Evolutionary conservation across 1,284 basidiomycete species (phyloP).

Genomic region (Trichosporon asahii): DNA sequence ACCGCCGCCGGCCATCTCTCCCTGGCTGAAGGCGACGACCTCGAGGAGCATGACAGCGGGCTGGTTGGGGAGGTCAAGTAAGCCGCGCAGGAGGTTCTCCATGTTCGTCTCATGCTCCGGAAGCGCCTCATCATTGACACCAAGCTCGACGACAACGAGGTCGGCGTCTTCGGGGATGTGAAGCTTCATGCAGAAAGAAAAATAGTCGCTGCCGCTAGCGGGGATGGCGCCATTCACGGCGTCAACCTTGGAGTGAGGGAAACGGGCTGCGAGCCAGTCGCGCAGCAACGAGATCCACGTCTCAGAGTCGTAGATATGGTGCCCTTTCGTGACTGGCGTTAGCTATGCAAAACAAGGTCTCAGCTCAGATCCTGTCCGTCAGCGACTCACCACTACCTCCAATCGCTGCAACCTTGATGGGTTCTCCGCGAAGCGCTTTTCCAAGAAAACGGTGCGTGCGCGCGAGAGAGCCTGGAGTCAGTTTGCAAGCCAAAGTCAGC

Average conservation of each 20-base stretch:
- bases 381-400: constrained; percentile 46
- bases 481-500: not conserved
- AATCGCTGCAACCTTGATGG: constrained; percentile 39
- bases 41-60: constrained; percentile 49
- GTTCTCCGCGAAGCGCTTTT: constrained; percentile 42
- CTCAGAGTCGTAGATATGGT: constrained; percentile 38
- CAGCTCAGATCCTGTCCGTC: not conserved
- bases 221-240: constrained; percentile 41
- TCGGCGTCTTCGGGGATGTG: constrained; percentile 43
- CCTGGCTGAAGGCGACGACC: constrained; percentile 43
- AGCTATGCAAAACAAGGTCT: not conserved
- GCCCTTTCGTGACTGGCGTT: constrained; percentile 44
- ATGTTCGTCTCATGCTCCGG: constrained; percentile 49
- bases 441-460: constrained; percentile 35
- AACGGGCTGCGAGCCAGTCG: constrained; percentile 39
- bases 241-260: constrained; percentile 28
- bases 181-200: constrained; percentile 48
- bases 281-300: constrained; percentile 42
- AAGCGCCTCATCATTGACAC: constrained; percentile 49
- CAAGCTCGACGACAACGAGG: constrained; percentile 48
- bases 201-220: constrained; percentile 51
- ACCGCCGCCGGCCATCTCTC: constrained; percentile 49
- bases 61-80: constrained; percentile 39
- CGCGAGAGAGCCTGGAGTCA: constrained; percentile 34
- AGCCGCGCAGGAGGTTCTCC: constrained; percentile 49